These are phyloP conservation scores for Fusarium sp. DNA, from an alignment of 2,329 filamentous ascomycete genomes.

Conservation along the genomic window DNA sequence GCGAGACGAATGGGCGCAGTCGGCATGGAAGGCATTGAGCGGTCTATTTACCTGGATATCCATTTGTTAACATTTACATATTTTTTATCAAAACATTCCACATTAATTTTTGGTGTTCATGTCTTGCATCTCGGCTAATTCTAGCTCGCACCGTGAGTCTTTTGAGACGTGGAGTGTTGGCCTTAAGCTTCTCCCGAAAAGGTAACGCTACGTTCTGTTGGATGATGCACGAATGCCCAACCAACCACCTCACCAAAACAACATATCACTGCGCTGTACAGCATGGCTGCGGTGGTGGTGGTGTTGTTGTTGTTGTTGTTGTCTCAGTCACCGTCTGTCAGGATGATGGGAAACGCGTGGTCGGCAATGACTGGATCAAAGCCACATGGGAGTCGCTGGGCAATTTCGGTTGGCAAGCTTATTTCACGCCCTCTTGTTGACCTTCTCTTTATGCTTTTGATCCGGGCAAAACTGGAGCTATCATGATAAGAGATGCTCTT, in stretches of 20 bases:
- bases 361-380: conserved; percentile 3
- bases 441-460: conserved; percentile 25
- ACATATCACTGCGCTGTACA: background rate
- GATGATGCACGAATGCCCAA: conserved; percentile 42
- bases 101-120: conserved; percentile 4
- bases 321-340: conserved; percentile 17
- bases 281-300: background rate
- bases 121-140: conserved; percentile 12
- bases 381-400: background rate
- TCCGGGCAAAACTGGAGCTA: conserved; percentile 34
- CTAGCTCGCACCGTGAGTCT: background rate
- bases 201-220: conserved; percentile 20
- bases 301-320: conserved; percentile 5
- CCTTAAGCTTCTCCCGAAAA: conserved; percentile 15
- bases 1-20: conserved; percentile 32
- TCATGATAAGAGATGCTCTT: conserved; percentile 15
- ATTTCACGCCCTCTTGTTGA: conserved; percentile 11
- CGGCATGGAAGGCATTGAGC: conserved; percentile 27
- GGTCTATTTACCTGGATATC: conserved; percentile 41
- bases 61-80: conserved; percentile 39
- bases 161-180: background rate
- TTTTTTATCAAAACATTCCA: conserved; percentile 16
- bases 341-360: conserved; percentile 19
- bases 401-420: conserved; percentile 16
- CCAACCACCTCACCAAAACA: conserved; percentile 32